Percentiles rank a stretch among this genome's conserved stretches.
phyloP scores from a whole-genome alignment of 768 basidiomycete species.

The Gloeostereum incarnatum region DNA sequence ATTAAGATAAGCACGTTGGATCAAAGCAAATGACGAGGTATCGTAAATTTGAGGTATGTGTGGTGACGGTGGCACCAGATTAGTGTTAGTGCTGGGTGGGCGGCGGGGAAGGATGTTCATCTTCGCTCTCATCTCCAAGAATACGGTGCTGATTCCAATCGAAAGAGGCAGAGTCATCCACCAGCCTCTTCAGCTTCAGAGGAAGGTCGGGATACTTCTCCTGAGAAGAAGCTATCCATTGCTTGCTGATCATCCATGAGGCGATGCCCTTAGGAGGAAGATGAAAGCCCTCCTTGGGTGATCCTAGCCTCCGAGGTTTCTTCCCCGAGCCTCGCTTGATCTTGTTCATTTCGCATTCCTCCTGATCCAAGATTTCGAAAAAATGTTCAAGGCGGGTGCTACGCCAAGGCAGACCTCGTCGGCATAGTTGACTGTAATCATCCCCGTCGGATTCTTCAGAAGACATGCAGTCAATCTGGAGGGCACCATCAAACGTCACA shows the following conservation, averaged over 20 bases:
- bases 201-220: slow-evolving; percentile 37
- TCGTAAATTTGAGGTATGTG: too few species aligned
- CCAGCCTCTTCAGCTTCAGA: slow-evolving; percentile 28
- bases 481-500: slow-evolving; percentile 57
- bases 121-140: slow-evolving; percentile 52
- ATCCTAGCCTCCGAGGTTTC: slow-evolving; percentile 43
- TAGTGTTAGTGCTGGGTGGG: too few species aligned
- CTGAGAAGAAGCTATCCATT: slow-evolving; percentile 42
- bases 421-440: slow-evolving; percentile 31
- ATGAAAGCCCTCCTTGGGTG: slow-evolving; percentile 42
- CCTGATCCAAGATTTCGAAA: slow-evolving; percentile 52
- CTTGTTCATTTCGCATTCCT: slow-evolving; percentile 34
- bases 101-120: too few species aligned
- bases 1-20: too few species aligned
- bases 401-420: slow-evolving; percentile 61
- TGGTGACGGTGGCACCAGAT: too few species aligned
- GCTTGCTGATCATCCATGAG: slow-evolving; percentile 69
- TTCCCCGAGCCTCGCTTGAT: slow-evolving; percentile 53
- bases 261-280: slow-evolving; percentile 59
- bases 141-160: slow-evolving; percentile 31
- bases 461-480: slow-evolving; percentile 73
- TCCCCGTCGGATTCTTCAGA: slow-evolving; percentile 68
- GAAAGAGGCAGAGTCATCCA: slow-evolving; percentile 37
- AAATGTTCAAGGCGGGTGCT: slow-evolving; percentile 53
- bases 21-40: too few species aligned